Conservation (phyloP, 805 yeast genomes). For the Cyberlindnera subsufficiens region DNA sequence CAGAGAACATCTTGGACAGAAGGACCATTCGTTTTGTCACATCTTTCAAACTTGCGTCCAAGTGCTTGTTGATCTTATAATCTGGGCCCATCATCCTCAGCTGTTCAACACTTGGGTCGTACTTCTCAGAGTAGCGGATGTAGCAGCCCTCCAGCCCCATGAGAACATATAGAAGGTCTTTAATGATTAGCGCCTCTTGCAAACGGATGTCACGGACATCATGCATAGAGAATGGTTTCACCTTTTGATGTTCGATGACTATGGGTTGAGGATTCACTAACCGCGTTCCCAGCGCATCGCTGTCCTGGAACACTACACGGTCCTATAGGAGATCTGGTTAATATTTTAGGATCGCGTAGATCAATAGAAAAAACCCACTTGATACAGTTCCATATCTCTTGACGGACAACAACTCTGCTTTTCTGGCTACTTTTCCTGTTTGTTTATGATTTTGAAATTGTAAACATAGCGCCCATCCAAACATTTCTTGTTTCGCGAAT, state of each 20-base stretch:
- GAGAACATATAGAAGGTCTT: slow-evolving; percentile 64
- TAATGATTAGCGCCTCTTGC: slow-evolving; percentile 69
- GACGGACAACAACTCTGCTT: too few species aligned
- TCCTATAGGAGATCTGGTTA: slow-evolving; percentile 16
- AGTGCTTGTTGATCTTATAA: slow-evolving; percentile 59
- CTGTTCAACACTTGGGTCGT: slow-evolving; percentile 37
- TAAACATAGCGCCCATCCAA: not conserved
- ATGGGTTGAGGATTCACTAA: slow-evolving; percentile 30
- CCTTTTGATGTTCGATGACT: slow-evolving; percentile 25
- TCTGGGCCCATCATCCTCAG: slow-evolving; percentile 64
- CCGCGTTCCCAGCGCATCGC: slow-evolving; percentile 24
- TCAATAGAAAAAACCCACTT: slow-evolving; percentile 1
- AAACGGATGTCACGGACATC: slow-evolving; percentile 40
- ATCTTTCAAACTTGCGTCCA: slow-evolving; percentile 71
- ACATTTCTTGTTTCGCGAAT: not conserved
- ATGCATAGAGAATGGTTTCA: slow-evolving; percentile 40
- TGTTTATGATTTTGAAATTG: too few species aligned
- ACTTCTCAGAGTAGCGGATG: slow-evolving; percentile 60
- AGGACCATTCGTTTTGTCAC: slow-evolving; percentile 55
- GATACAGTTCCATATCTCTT: slow-evolving; percentile 1
- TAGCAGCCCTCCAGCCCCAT: slow-evolving; percentile 75
- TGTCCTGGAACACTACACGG: slow-evolving; percentile 16
- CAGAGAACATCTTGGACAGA: slow-evolving; percentile 57
- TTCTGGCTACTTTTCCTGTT: not conserved
- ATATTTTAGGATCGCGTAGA: not conserved